A percentile compares a stretch with the other conserved stretches of the same genome.
phyloP scores from a whole-genome alignment of 192 early-diverging fungal genomes.

The Backusella australiensis region DNA sequence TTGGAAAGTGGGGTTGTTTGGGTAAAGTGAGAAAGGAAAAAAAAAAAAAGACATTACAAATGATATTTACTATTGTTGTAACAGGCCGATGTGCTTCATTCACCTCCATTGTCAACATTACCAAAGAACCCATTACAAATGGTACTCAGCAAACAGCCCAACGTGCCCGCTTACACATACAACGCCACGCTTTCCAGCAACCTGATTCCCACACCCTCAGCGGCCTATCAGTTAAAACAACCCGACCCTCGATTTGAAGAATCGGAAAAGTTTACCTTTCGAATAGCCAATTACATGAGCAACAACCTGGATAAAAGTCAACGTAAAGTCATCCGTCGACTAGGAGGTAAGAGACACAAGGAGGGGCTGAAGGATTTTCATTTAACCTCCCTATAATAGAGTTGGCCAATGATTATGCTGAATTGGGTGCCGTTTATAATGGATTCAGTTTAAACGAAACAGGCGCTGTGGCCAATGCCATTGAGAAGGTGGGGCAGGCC shows the following conservation, averaged over 20 bases:
- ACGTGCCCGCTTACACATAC: constrained; percentile 4
- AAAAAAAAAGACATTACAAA: no score
- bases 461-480: constrained; percentile 70
- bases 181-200: constrained; percentile 11
- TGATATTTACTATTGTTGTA: background rate
- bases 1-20: constrained; percentile 78
- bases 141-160: constrained; percentile 15
- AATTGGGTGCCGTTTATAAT: constrained; percentile 91
- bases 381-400: constrained; percentile 16
- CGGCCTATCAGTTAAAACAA: constrained; percentile 58
- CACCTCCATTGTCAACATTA: constrained; percentile 63
- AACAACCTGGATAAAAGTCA: constrained; percentile 72
- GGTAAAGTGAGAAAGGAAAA: constrained; percentile 32
- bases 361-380: background rate
- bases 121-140: constrained; percentile 64
- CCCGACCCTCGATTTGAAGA: constrained; percentile 85
- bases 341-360: constrained; percentile 47
- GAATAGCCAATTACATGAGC: constrained; percentile 78
- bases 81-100: constrained; percentile 69
- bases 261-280: constrained; percentile 89
- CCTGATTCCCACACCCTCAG: constrained; percentile 51
- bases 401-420: constrained; percentile 69
- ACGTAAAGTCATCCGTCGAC: constrained; percentile 67
- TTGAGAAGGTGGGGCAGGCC: constrained; percentile 93
- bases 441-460: constrained; percentile 90